Evolutionary conservation across 129 eudicot species (phyloP).

Genomic region (Tagetes patula): DNA sequence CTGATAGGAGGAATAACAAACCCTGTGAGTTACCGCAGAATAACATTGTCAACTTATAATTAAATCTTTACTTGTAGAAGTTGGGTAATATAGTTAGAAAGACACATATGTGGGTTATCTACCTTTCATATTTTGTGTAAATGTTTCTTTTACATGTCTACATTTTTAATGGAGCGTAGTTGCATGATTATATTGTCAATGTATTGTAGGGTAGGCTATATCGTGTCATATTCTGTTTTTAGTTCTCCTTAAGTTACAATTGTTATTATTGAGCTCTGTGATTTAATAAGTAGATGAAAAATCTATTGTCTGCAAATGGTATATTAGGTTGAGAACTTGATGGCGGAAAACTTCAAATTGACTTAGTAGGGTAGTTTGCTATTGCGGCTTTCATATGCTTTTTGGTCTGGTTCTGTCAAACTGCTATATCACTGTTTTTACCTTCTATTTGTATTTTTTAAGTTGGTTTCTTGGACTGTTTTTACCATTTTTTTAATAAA

Average conservation of each 20-base stretch:
- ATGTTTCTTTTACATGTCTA: background rate
- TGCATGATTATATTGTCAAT: background rate
- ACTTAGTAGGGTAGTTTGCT: background rate
- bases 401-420: background rate
- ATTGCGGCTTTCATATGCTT: background rate
- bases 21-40: conserved; percentile 53
- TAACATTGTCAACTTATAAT: conserved; percentile 10
- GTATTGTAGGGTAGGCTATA: conserved; percentile 2
- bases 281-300: conserved; percentile 6
- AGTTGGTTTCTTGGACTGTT: background rate
- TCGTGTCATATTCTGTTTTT: background rate
- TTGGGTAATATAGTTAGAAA: conserved; percentile 17
- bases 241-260: background rate
- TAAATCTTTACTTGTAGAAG: conserved; percentile 2
- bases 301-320: background rate
- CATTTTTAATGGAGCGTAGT: conserved; percentile 11
- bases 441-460: background rate
- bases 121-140: background rate
- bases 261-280: background rate
- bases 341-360: background rate
- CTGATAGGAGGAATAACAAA: conserved; percentile 74
- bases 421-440: background rate
- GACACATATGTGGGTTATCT: background rate
- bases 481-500: background rate
- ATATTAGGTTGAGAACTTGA: conserved; percentile 6